Base-by-base conservation (phyloP, 441 rosid species). In the Gossypium schwendimanii region DNA sequence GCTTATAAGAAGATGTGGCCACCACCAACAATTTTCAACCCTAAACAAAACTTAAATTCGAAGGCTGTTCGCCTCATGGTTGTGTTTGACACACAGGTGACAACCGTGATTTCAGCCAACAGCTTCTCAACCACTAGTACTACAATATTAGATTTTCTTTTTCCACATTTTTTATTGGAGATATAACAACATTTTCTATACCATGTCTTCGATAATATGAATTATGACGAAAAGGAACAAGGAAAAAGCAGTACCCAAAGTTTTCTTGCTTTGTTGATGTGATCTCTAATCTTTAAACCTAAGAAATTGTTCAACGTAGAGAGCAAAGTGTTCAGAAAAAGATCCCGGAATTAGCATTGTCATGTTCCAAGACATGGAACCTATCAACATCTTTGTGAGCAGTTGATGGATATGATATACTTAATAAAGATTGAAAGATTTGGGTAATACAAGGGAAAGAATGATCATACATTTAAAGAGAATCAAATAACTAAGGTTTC, bases 361-460 rank as follows among this genome's bases (percentile, higher is more conserved):
- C 18, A 58, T 44, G 55, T 50, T 59, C 39, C 39, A 57, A 2
- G 53, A 36, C 6, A 33, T 55, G 10, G 73, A 58, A 39, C 55
- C 41, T 15, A 41, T 45, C 6, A 61, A 61, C 44, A 28, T 60
- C 28, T 9, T 28, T 59, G 63, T 24, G 14, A 58, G 63, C 31
- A 58, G 36, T 33, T 58, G 63, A 58, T 49, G 17, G 18, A 49
- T 49, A 49, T 49, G 54, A n/a, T 49, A 49, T 14, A 49, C 54
- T n/a, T 15, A 3, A 15, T 52, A 17, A 52, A 50, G 55, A 50
- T n/a, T 50, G 3, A 52, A 52, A 52, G 7, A 6, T 52, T 15
- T 18, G 18, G 8, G 54, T 6, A n/a, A 14, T 49, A 39, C 45
- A 39, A 39, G 12, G 15, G 21, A 80, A 82, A 78, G 82, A 84